A percentile compares a stretch with the other conserved stretches of the same genome.
Conservation (phyloP, 208 protist genomes). For the Crithidia expoeki region DNA sequence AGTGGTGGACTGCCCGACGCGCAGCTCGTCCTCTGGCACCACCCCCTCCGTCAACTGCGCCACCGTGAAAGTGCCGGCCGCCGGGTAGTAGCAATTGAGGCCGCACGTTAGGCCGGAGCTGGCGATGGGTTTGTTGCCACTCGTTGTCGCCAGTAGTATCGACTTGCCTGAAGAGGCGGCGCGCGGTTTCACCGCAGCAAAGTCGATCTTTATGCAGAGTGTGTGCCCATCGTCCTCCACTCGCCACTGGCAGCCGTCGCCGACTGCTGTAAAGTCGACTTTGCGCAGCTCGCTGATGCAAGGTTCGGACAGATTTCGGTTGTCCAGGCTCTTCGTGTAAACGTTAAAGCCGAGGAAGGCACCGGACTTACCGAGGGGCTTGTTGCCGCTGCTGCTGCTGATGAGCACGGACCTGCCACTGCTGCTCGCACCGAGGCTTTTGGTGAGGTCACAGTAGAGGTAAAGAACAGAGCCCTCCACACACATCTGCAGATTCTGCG, state of each 20-base stretch:
- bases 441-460: constrained; percentile 67
- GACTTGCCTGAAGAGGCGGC: constrained; percentile 68
- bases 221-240: constrained; percentile 49
- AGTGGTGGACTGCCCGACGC: constrained; percentile 32
- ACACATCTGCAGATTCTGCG: constrained; percentile 65
- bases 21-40: constrained; percentile 11
- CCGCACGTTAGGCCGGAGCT: constrained; percentile 66
- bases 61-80: constrained; percentile 38
- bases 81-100: constrained; percentile 71
- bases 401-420: constrained; percentile 77
- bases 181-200: constrained; percentile 42
- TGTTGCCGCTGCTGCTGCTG: constrained; percentile 77
- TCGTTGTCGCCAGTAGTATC: constrained; percentile 63
- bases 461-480: constrained; percentile 42
- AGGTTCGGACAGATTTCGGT: constrained; percentile 33
- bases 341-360: constrained; percentile 80
- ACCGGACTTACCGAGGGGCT: constrained; percentile 71
- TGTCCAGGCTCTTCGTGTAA: constrained; percentile 60
- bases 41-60: constrained; percentile 30
- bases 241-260: constrained; percentile 57
- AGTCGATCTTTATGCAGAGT: constrained; percentile 73
- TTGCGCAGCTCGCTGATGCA: constrained; percentile 36
- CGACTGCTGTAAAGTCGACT: constrained; percentile 43
- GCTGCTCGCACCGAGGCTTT: constrained; percentile 59
- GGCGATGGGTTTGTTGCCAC: constrained; percentile 76